Evolutionary conservation across 495 filamentous ascomycete genomes (phyloP).

Genomic region (Penicillium fimorum): DNA sequence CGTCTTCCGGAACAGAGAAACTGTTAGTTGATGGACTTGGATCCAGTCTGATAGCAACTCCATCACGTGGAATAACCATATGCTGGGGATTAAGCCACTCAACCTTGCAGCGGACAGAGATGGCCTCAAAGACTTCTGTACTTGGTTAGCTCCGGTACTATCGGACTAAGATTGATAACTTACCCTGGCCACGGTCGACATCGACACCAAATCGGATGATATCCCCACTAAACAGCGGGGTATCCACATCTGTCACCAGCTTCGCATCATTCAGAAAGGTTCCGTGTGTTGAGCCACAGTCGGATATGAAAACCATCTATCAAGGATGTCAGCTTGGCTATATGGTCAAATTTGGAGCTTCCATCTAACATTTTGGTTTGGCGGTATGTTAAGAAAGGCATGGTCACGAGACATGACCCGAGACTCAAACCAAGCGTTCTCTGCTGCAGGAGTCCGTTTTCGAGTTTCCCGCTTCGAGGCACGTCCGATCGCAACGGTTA

Average conservation of each 20-base stretch:
- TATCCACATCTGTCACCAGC: slow-evolving; percentile 35
- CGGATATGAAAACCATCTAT: slow-evolving; percentile 44
- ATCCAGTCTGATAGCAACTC: background rate
- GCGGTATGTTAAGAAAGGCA: slow-evolving; percentile 54
- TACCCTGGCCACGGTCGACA: slow-evolving; percentile 52
- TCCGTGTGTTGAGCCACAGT: slow-evolving; percentile 58
- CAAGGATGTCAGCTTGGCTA: slow-evolving; percentile 19
- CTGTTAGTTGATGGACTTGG: slow-evolving; percentile 33
- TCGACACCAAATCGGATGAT: slow-evolving; percentile 54
- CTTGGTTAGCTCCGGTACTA: background rate
- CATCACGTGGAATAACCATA: slow-evolving; percentile 2
- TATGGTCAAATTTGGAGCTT: background rate
- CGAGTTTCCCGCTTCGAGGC: slow-evolving; percentile 58
- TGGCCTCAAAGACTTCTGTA: slow-evolving; percentile 41
- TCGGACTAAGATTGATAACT: slow-evolving; percentile 6
- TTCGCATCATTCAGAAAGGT: slow-evolving; percentile 51
- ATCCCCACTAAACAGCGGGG: slow-evolving; percentile 43
- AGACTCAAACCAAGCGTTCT: slow-evolving; percentile 77
- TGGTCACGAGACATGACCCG: slow-evolving; percentile 81
- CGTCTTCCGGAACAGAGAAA: slow-evolving; percentile 44
- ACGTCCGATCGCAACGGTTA: slow-evolving; percentile 50
- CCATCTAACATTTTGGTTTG: slow-evolving; percentile 42
- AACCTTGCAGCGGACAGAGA: slow-evolving; percentile 37
- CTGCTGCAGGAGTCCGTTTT: slow-evolving; percentile 43
- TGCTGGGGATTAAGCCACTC: slow-evolving; percentile 27